A percentile compares a stretch with the other conserved stretches of the same genome.
Conservation (phyloP, 2,329 filamentous ascomycete species). For the Pseudocercospora eumusae region DNA sequence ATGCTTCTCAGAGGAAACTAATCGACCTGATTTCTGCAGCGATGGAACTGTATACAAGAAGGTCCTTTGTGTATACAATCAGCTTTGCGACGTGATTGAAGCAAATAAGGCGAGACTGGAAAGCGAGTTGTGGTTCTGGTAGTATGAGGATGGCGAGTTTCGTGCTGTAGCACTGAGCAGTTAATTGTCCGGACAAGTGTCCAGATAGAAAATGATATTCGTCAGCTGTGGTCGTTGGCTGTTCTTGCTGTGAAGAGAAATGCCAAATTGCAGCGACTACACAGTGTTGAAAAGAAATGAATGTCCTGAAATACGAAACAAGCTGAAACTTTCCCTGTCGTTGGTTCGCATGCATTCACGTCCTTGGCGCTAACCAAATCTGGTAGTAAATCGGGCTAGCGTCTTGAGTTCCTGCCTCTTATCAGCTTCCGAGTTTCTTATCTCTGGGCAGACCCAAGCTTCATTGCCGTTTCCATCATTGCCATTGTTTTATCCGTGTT, state of each 20-base stretch:
- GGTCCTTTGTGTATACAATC: constrained; percentile 54
- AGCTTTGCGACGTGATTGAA: constrained; percentile 62
- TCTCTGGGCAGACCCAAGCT: not conserved
- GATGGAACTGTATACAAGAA: constrained; percentile 49
- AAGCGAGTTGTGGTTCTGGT: constrained; percentile 65
- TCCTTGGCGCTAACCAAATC: constrained; percentile 1
- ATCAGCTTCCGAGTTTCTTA: not conserved
- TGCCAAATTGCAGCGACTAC: too few relatives aligned
- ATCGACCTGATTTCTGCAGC: constrained; percentile 54
- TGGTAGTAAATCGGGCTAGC: constrained; percentile 1
- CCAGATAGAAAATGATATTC: constrained; percentile 16
- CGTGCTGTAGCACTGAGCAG: too few relatives aligned
- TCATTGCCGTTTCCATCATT: not conserved
- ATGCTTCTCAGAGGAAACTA: constrained; percentile 43
- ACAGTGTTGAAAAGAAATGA: too few relatives aligned
- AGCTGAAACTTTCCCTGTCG: not conserved
- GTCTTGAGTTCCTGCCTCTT: not conserved
- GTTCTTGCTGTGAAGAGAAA: constrained; percentile 56
- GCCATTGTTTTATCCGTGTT: not conserved
- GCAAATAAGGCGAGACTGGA: constrained; percentile 55
- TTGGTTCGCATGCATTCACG: not conserved
- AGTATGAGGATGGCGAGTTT: constrained; percentile 53
- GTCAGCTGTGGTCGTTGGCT: constrained; percentile 60
- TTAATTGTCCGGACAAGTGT: too few relatives aligned
- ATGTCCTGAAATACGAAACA: not conserved